Percentiles rank a stretch among this genome's conserved stretches.
Conservation (phyloP, 169 alveolate species). For the Plasmodium gonderi region DNA sequence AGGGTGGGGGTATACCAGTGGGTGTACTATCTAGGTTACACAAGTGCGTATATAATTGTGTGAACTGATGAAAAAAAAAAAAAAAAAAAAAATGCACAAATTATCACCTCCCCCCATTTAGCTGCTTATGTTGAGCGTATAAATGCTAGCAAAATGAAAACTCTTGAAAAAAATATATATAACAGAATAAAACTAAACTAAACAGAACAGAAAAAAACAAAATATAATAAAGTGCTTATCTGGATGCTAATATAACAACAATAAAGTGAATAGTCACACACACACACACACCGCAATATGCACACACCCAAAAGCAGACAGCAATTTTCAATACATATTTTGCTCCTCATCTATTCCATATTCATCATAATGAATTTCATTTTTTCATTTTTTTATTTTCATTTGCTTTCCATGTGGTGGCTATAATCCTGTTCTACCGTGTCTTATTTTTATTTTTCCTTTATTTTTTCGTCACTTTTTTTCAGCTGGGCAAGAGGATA, state of each 20-base stretch:
- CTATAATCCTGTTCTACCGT: not conserved
- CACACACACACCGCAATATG: too few species aligned
- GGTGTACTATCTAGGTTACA: not conserved
- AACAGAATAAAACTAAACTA: too few species aligned
- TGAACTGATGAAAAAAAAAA: not conserved
- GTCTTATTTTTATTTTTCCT: not conserved
- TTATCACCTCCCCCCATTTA: not conserved
- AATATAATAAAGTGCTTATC: not conserved
- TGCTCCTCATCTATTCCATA: not conserved
- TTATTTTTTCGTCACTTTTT: constrained; percentile 30
- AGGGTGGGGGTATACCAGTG: not conserved
- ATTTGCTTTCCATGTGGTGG: not conserved
- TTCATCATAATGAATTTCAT: not conserved
- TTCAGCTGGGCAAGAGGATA: constrained; percentile 94
- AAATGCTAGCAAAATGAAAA: not conserved
- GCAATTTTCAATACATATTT: not conserved
- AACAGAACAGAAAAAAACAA: too few species aligned
- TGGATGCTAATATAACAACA: not conserved
- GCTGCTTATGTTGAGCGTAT: not conserved
- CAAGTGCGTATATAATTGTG: not conserved
- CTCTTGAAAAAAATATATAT: too few species aligned
- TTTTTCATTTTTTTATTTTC: not conserved
- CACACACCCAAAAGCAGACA: not conserved
- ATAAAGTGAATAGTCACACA: not conserved
- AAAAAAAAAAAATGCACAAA: not conserved